These are phyloP conservation scores for Cutaneotrichosporon dermatis DNA, from an alignment of 1,284 basidiomycete genomes.

Conservation along the genomic window DNA sequence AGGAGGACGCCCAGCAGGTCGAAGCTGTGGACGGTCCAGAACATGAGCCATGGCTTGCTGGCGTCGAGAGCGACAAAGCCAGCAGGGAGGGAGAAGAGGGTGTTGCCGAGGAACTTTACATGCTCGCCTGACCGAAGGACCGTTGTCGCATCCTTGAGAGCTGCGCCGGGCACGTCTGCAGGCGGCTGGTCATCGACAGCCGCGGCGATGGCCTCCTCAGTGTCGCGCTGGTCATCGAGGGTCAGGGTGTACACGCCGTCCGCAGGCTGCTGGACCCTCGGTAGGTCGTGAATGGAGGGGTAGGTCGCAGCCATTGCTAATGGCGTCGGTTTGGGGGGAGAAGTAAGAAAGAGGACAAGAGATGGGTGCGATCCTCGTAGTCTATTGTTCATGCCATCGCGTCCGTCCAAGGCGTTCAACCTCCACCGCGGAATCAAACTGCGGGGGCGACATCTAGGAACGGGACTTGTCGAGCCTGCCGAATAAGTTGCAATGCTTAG, in stretches of 20 bases:
- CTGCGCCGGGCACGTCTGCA: slow-evolving; percentile 24
- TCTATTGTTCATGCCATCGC: neutral
- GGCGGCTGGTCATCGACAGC: slow-evolving; percentile 8
- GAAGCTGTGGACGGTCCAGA: slow-evolving; percentile 81
- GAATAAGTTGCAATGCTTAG: no score
- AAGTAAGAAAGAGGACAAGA: neutral
- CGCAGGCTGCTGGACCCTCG: slow-evolving; percentile 23
- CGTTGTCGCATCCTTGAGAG: slow-evolving; percentile 13
- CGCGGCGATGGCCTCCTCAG: slow-evolving; percentile 58
- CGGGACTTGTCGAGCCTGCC: no score
- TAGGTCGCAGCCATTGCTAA: slow-evolving; percentile 3
- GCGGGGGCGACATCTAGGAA: no score
- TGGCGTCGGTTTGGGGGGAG: neutral
- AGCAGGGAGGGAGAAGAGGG: slow-evolving; percentile 55
- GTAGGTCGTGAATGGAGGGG: slow-evolving; percentile 37
- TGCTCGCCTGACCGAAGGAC: slow-evolving; percentile 34
- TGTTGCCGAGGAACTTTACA: slow-evolving; percentile 34
- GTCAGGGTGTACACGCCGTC: slow-evolving; percentile 62
- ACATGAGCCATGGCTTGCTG: slow-evolving; percentile 85
- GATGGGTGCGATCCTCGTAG: neutral
- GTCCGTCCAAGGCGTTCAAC: neutral
- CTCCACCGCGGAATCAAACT: neutral
- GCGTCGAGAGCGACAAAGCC: slow-evolving; percentile 80
- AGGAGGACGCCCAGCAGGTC: slow-evolving; percentile 69
- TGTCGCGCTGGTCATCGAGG: slow-evolving; percentile 61